Conservation (phyloP, 2,329 filamentous ascomycete species). For the Bisporella sp. region DNA sequence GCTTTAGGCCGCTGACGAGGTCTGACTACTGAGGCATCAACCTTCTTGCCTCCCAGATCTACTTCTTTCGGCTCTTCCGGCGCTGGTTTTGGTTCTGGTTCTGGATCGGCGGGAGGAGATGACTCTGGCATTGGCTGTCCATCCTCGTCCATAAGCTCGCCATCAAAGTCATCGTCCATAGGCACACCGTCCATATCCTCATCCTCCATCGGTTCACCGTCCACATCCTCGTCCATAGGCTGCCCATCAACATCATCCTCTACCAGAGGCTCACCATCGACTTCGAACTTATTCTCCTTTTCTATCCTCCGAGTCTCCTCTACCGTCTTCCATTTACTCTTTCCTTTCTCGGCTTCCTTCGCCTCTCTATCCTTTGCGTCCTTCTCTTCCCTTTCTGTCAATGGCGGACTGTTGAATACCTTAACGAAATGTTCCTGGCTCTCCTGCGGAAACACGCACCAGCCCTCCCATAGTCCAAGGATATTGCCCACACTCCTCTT, state of each 20-base stretch:
- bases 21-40: conserved; percentile 13
- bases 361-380: conserved; percentile 23
- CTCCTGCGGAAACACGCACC: conserved; percentile 67
- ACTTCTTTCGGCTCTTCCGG: conserved; percentile 11
- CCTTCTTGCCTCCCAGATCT: neutral
- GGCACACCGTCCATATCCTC: conserved; percentile 47
- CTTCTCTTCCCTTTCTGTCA: conserved; percentile 33
- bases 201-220: conserved; percentile 36
- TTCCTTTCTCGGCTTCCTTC: conserved; percentile 18
- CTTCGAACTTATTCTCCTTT: conserved; percentile 37
- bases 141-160: conserved; percentile 34
- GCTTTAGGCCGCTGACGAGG: conserved; percentile 48
- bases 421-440: conserved; percentile 64
- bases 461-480: conserved; percentile 55
- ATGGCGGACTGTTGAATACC: conserved; percentile 65
- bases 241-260: conserved; percentile 38
- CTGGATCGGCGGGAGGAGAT: neutral
- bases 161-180: conserved; percentile 38
- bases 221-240: conserved; percentile 31
- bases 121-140: conserved; percentile 25
- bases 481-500: conserved; percentile 51
- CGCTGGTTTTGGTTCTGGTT: conserved; percentile 10
- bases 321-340: conserved; percentile 31
- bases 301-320: conserved; percentile 43
- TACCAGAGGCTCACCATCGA: conserved; percentile 25